Conservation (phyloP, 2,329 filamentous ascomycete genomes). For the Phaeophleospora eucalypticola region DNA sequence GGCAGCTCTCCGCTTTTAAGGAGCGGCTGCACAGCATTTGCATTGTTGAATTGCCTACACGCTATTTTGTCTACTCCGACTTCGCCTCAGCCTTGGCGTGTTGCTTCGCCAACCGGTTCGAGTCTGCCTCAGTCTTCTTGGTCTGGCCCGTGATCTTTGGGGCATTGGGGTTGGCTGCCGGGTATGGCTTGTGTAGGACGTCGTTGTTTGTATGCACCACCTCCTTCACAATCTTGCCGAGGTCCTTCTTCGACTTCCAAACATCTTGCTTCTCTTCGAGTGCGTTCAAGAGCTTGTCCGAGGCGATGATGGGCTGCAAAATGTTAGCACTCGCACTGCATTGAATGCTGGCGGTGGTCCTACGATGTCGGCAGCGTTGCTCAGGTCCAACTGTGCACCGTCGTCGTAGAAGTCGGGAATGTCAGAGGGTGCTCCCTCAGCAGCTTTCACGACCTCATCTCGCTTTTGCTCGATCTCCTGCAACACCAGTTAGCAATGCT, state of each 20-base stretch:
- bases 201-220: slow-evolving; percentile 17
- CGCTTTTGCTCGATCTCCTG: slow-evolving; percentile 20
- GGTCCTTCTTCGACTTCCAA: slow-evolving; percentile 16
- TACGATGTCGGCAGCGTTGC: slow-evolving; percentile 19
- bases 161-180: slow-evolving; percentile 17
- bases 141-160: slow-evolving; percentile 18
- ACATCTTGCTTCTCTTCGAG: slow-evolving; percentile 18
- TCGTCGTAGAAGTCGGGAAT: slow-evolving; percentile 22
- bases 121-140: slow-evolving; percentile 18
- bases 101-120: slow-evolving; percentile 13
- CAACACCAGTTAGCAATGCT: not conserved
- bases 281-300: slow-evolving; percentile 16
- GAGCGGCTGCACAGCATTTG: too few relatives aligned
- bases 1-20: too few relatives aligned
- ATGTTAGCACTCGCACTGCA: not conserved
- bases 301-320: slow-evolving; percentile 16
- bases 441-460: slow-evolving; percentile 17
- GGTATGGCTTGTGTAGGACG: slow-evolving; percentile 18
- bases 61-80: slow-evolving; percentile 1
- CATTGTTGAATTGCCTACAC: too few relatives aligned
- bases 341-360: not conserved
- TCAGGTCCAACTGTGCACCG: slow-evolving; percentile 17
- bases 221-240: slow-evolving; percentile 23
- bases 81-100: slow-evolving; percentile 8
- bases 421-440: slow-evolving; percentile 14